Evolutionary conservation across 768 basidiomycete species (phyloP), one percentile per base, ranked within the genome.

Genomic region (Tylopilus intermedius): DNA sequence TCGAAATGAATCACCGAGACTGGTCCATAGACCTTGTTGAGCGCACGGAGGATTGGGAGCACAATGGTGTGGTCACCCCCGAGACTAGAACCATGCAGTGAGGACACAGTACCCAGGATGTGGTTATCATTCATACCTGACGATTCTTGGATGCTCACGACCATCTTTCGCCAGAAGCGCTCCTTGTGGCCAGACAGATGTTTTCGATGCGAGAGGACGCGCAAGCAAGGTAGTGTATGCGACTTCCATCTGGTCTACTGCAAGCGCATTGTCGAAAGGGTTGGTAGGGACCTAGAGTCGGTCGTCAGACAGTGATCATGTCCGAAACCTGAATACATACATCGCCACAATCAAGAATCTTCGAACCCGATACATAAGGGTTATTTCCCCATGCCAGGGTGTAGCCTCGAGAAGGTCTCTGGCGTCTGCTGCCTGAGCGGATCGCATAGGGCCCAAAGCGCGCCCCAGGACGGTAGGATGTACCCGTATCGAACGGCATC

Each of bases 61-160:
- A 86, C 90, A 57, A 93, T 88, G 13, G 90, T 90, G 67, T 94
- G 92, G 62, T 94, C 92, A 6, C 92, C 92, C 24, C 93, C 93
- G 27, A 90, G 74, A 50, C 67, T 68, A 46, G 43, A 39, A 30
- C 5, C 33, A 42, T 33, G 2, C 15, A 9, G 35, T 50, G 49
- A 55, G 54, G 14, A 32, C 9, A 9, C 9, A 29, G 13, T 29
- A 15, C 15, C 33, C 35, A 39, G 26, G 4, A 32, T 7, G 18
- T 5, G n/a, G 32, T 14, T 2, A n/a, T 3, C 50, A 2, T 9
- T 14, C 57, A 45, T 51, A 74, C 70, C 86, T 86, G 54, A 94
- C 68, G 42, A 95, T 83, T 37, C 86, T 77, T 0, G 93, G 92
- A 63, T 88, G 87, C 50, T 79, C 77, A 42, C 70, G 67, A 2